Percentiles rank a stretch among this genome's conserved stretches.
Conservation (phyloP, 2,329 filamentous ascomycete species). For the Trichoderma koningii region DNA sequence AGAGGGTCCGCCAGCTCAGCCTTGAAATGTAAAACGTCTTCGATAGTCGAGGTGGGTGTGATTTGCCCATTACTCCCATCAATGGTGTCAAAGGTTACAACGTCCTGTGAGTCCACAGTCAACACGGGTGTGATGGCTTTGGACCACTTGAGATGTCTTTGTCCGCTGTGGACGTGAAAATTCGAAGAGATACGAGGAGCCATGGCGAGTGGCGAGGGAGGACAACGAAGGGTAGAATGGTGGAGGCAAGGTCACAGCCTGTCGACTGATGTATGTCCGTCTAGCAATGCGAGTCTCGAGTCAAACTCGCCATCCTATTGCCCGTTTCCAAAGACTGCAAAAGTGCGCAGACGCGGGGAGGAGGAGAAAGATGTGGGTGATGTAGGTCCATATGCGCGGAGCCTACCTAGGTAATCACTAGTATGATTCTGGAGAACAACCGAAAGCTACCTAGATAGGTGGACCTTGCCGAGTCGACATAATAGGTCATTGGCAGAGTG, state of each 20-base stretch:
- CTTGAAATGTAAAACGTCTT: constrained; percentile 6
- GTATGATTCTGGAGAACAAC: too few species aligned
- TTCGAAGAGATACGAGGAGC: background rate
- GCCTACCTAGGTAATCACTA: too few species aligned
- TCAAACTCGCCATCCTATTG: too few species aligned
- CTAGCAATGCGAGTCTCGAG: too few species aligned
- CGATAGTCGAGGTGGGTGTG: background rate
- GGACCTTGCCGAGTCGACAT: too few species aligned
- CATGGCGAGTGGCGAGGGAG: background rate
- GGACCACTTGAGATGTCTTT: constrained; percentile 17
- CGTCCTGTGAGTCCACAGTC: constrained; percentile 6
- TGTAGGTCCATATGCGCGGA: too few species aligned
- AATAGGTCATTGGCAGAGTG: too few species aligned
- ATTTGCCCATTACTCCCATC: constrained; percentile 17
- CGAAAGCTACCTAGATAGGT: too few species aligned
- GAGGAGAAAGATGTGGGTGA: too few species aligned
- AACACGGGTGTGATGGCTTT: constrained; percentile 11
- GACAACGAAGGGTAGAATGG: background rate
- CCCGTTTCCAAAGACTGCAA: too few species aligned
- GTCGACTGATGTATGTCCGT: too few species aligned
- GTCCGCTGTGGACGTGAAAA: constrained; percentile 11
- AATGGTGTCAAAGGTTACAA: constrained; percentile 12
- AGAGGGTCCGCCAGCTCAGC: constrained; percentile 7
- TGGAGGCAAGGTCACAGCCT: background rate
- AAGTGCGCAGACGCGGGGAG: too few species aligned